Base-by-base conservation (phyloP, 352 stramenopile species). In the Phytophthora fragariaefolia region DNA sequence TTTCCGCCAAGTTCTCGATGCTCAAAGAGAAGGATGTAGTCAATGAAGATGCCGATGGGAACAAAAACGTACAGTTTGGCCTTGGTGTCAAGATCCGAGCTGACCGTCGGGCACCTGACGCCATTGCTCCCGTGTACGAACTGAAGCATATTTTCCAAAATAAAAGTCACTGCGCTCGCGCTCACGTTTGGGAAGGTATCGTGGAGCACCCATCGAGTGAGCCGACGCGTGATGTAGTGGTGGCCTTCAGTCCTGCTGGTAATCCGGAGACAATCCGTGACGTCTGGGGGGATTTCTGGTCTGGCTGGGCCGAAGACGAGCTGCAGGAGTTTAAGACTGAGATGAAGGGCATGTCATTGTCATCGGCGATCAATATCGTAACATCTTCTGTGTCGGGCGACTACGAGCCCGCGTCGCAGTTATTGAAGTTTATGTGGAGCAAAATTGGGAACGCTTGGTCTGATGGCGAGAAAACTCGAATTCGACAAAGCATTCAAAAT, bases 1-100 rank as follows among this genome's bases (percentile, higher is more conserved):
- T 96, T 13, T 92, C 87, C 53, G 87, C 87, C 57, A 96, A 96
- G 56, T 96, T 96, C 30, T 90, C 84, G 12, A 96, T 96, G 87
- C 82, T 93, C 20, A 96, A 94, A 55, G 85, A 93, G 42, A 90
- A 85, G 26, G 87, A 96, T 17, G 50, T 92, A n/a, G 78, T 96
- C 40, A 95, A 94, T 55, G 85, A 91, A 71, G 87, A 96, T 60
- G 87, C 87, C 1, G 67, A 92, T 3, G 87, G 87, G 49, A 94
- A 94, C 78, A 96, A 93, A 71, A 94, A 94, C 58, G 84, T 94
- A 38, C 83, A 88, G 68, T 96, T 94, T 54, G 87, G 87, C 28
- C 72, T 75, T 13, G 87, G 87, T 32, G 82, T 96, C 28, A 87
- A 87, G 57, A 94, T 94, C 50, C 78, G 83, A 47, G 82, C 81